Conservation (phyloP, 1,284 basidiomycete genomes). For the Xerocomus minutiporus region DNA sequence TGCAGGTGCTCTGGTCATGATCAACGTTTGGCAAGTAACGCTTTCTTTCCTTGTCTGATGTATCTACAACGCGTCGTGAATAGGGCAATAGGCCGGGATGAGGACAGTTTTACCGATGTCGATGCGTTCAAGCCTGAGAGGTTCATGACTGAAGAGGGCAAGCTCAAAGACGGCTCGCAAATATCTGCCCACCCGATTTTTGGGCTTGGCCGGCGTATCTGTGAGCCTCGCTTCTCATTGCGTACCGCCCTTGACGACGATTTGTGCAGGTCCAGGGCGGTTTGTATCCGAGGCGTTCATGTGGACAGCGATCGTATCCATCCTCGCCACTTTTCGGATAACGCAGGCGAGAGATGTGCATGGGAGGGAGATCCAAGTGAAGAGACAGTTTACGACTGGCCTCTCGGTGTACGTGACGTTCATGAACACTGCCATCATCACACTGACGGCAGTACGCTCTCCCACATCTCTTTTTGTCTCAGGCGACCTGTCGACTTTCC, state of each 20-base stretch:
- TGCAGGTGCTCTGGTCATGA: neutral
- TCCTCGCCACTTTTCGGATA: constrained; percentile 38
- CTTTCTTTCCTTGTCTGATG: neutral
- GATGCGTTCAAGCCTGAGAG: neutral
- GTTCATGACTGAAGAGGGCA: neutral
- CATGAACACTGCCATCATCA: neutral
- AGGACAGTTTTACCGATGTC: neutral
- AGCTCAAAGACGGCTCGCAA: neutral
- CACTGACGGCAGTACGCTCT: neutral
- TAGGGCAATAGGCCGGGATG: neutral
- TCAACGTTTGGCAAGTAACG: neutral
- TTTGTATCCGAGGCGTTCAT: neutral
- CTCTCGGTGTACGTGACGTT: constrained; percentile 26
- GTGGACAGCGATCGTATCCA: neutral
- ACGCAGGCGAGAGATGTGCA: constrained; percentile 33
- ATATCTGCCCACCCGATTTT: neutral
- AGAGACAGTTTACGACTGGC: constrained; percentile 30
- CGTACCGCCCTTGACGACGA: neutral
- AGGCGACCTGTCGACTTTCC: neutral
- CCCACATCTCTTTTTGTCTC: too few species aligned
- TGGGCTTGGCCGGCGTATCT: neutral
- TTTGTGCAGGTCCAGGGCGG: neutral
- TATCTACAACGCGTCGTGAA: neutral
- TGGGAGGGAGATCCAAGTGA: constrained; percentile 34
- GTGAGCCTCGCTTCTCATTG: neutral